Conservation (phyloP, 345 rosid genomes). For the Gossypium raimondii region DNA sequence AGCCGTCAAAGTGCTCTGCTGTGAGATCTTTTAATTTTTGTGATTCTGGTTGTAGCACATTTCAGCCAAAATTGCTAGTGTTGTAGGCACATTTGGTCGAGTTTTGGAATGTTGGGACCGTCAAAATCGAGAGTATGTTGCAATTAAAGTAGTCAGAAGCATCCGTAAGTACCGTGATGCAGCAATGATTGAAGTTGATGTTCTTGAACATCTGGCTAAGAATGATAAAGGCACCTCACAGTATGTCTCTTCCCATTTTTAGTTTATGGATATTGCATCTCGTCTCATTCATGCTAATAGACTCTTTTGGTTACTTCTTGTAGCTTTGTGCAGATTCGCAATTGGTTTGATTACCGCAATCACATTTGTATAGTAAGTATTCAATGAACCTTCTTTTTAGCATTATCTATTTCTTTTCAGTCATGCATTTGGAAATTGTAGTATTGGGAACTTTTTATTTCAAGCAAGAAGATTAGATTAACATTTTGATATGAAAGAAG, state of each 20-base stretch:
- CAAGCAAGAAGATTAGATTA: not conserved
- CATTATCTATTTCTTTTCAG: not conserved
- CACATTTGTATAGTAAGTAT: conserved; percentile 74
- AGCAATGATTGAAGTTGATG: conserved; percentile 71
- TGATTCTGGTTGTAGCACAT: conserved; percentile 57
- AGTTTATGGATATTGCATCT: conserved; percentile 18
- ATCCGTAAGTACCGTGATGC: conserved; percentile 64
- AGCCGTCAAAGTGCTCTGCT: conserved; percentile 55
- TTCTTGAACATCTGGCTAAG: conserved; percentile 56
- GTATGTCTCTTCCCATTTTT: conserved; percentile 30
- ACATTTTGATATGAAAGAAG: not conserved
- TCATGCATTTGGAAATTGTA: not conserved
- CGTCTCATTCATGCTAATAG: not conserved
- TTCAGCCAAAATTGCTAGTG: conserved; percentile 20
- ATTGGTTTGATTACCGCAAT: conserved; percentile 76
- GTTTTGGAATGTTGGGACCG: conserved; percentile 91
- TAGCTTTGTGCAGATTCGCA: conserved; percentile 66
- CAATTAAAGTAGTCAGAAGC: conserved; percentile 52
- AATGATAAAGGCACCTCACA: conserved; percentile 48
- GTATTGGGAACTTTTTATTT: not conserved
- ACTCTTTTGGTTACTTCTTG: conserved; percentile 24
- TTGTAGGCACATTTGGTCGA: conserved; percentile 78
- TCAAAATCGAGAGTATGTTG: conserved; percentile 55
- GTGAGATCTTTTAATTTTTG: conserved; percentile 47
- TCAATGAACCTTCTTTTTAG: conserved; percentile 16